Conservation (phyloP, 495 filamentous ascomycete species). For the Lindgomyces ingoldianus region DNA sequence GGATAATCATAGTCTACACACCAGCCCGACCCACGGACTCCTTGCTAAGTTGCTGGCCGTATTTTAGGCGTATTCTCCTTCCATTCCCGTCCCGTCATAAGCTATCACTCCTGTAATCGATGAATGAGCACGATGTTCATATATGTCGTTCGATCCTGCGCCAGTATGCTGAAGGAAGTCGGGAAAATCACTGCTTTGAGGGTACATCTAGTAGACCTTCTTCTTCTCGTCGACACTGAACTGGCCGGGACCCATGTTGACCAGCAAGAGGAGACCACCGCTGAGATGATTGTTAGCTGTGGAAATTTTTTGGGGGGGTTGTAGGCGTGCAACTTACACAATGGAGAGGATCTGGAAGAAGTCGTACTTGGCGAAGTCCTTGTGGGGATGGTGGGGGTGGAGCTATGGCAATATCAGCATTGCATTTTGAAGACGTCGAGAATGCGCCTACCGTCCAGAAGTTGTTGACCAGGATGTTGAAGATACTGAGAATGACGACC, state of each 20-base stretch:
- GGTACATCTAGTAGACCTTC: conserved; percentile 82
- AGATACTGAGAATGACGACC: conserved; percentile 90
- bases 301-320: not conserved
- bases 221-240: conserved; percentile 99
- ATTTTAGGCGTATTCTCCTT: not conserved
- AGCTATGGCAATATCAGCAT: conserved; percentile 59
- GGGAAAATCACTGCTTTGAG: not conserved
- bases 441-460: conserved; percentile 74
- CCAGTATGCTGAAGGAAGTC: conserved; percentile 26
- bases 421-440: not conserved
- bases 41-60: conserved; percentile 15
- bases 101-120: not conserved
- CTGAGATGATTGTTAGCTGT: conserved; percentile 44
- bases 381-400: conserved; percentile 96
- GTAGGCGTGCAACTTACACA: conserved; percentile 61
- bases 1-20: conserved; percentile 31
- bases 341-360: conserved; percentile 99
- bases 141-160: conserved; percentile 31
- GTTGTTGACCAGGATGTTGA: conserved; percentile 98
- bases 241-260: conserved; percentile 97
- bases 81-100: conserved; percentile 1
- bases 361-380: conserved; percentile 99
- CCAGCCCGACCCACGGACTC: conserved; percentile 16
- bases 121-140: conserved; percentile 16
- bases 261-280: conserved; percentile 88